Percentiles rank a stretch among this genome's conserved stretches.
phyloP scores from a whole-genome alignment of 129 eudicot genomes.

The Daucus carota region DH1_v3.0 NC_030382.2:49347501-49348000 shows the following conservation, averaged over 20 bases:
- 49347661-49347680: too few species aligned
- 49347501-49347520: conserved; percentile 18
- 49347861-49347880: conserved; percentile 7
- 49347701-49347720: too few species aligned
- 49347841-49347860: conserved; percentile 13
- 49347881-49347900: conserved; percentile 14
- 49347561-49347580: too few species aligned
- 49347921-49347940: conserved; percentile 15
- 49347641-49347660: too few species aligned
- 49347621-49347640: neutral
- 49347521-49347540: conserved; percentile 21
- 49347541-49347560: too few species aligned
- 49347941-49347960: neutral
- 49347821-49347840: conserved; percentile 12
- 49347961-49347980: neutral
- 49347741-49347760: too few species aligned
- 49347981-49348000: neutral
- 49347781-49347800: too few species aligned
- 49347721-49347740: too few species aligned
- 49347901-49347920: conserved; percentile 3
- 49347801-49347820: too few species aligned
- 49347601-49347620: neutral
- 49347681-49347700: too few species aligned
- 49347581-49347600: too few species aligned
- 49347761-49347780: too few species aligned